Conservation (phyloP, 768 basidiomycete species). For the Leccinum subtestaceum region DNA sequence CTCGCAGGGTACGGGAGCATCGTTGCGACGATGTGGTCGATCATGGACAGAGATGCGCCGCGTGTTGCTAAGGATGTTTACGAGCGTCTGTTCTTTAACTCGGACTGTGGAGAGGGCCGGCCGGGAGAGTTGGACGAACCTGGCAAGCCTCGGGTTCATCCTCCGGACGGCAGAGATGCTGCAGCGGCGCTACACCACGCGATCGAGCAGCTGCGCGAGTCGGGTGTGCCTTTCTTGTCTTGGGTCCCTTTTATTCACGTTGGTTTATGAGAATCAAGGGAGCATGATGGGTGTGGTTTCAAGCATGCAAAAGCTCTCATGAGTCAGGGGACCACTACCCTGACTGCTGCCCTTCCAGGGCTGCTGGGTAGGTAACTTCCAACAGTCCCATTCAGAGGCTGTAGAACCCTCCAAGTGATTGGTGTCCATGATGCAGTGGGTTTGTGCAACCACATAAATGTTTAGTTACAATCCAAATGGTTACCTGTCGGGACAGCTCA, state of each 20-base stretch:
- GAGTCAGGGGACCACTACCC: too few species aligned
- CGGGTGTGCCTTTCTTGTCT: neutral
- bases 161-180: neutral
- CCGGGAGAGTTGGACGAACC: neutral
- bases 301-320: too few species aligned
- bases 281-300: too few species aligned
- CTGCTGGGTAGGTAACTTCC: too few species aligned
- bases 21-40: slow-evolving; percentile 1
- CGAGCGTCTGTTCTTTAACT: neutral
- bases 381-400: too few species aligned
- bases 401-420: too few species aligned
- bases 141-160: neutral
- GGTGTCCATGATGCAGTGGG: too few species aligned
- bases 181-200: neutral
- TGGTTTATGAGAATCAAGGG: neutral
- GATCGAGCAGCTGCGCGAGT: neutral
- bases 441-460: too few species aligned
- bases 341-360: too few species aligned
- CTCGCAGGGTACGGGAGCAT: neutral
- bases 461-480: too few species aligned
- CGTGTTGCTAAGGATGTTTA: neutral
- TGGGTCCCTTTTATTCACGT: neutral
- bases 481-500: too few species aligned
- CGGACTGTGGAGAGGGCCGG: neutral
- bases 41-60: slow-evolving; percentile 1